A percentile compares a stretch with the other conserved stretches of the same genome.
These are phyloP conservation scores for Fusarium udum DNA, from an alignment of 2,329 filamentous ascomycete genomes.

Conservation along the genomic window DNA sequence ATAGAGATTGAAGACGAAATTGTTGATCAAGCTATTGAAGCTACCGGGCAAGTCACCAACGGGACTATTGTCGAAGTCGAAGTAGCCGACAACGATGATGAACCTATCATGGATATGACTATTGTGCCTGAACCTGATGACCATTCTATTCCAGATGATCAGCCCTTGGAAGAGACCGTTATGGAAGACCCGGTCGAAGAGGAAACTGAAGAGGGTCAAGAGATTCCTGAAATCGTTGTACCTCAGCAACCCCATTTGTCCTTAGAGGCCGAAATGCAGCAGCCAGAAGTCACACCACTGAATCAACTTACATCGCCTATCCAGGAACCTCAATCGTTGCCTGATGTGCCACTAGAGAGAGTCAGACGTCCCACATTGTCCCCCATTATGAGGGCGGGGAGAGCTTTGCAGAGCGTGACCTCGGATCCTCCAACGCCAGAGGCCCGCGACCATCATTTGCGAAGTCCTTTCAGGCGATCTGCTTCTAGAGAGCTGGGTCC, in stretches of 20 bases:
- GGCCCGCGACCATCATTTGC: conserved; percentile 58
- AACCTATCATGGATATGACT: conserved; percentile 16
- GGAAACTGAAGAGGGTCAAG: conserved; percentile 14
- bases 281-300: conserved; percentile 48
- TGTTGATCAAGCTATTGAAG: not conserved
- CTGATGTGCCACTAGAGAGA: conserved; percentile 44
- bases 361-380: conserved; percentile 59
- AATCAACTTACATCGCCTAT: conserved; percentile 52
- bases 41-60: not conserved
- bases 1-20: conserved; percentile 29
- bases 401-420: conserved; percentile 66
- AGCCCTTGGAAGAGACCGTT: conserved; percentile 19
- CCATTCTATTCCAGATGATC: not conserved
- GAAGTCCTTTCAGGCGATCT: conserved; percentile 64
- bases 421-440: conserved; percentile 68
- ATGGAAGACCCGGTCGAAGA: conserved; percentile 23
- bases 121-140: conserved; percentile 10
- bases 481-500: conserved; percentile 49
- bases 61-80: conserved; percentile 13
- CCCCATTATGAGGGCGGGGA: conserved; percentile 66
- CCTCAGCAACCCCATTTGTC: conserved; percentile 19
- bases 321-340: conserved; percentile 47
- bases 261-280: conserved; percentile 16
- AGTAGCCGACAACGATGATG: not conserved
- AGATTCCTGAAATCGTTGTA: conserved; percentile 12